Evolutionary conservation across 768 basidiomycete species (phyloP), one percentile per base, ranked within the genome.

Genomic region (Leccinum incarnatum): DNA sequence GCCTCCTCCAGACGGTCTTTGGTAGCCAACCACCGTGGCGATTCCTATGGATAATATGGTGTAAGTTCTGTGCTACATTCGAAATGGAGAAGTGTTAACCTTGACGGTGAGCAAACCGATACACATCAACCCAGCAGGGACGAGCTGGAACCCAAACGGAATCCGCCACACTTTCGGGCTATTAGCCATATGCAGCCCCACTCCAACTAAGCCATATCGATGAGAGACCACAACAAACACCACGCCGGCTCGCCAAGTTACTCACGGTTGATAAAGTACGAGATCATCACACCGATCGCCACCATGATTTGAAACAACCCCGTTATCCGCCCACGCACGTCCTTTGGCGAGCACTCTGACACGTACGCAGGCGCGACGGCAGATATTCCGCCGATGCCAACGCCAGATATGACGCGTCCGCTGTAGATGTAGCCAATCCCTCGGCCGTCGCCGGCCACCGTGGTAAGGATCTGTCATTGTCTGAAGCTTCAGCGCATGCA

Each of bases 241-340:
- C 42, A 4, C 10, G 40, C 6, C 7, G 9, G 9, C 32, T 36
- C 6, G 15, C 36, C 36, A 36, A 10, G 40, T 42, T 15, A 76
- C 87, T 53, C 58, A 90, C 88, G 81, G 66, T 92, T 90, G 64
- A 91, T 79, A 70, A 89, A 91, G 72, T 91, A 92, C 0, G 87
- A 89, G 58, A 94, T 77, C 85, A 93, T 92, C 60, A 91, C 91
- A 54, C 92, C 93, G 52, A 84, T 77, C 23, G 91, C 89, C 37
- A 83, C 91, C 83, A 91, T 87, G 71, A 95, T 84, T 71, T 94
- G 93, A 80, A 93, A 93, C 32, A 90, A 67, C 47, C 92, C 91
- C 0, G 90, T 93, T 63, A 94, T 91, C 51, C 89, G 81, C 6
- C 92, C 93, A 60, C 93, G 87, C 6, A 93, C 89, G 21, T 91